Base-by-base conservation (phyloP, 345 rosid genomes). In the Hypericum perforatum region DNA sequence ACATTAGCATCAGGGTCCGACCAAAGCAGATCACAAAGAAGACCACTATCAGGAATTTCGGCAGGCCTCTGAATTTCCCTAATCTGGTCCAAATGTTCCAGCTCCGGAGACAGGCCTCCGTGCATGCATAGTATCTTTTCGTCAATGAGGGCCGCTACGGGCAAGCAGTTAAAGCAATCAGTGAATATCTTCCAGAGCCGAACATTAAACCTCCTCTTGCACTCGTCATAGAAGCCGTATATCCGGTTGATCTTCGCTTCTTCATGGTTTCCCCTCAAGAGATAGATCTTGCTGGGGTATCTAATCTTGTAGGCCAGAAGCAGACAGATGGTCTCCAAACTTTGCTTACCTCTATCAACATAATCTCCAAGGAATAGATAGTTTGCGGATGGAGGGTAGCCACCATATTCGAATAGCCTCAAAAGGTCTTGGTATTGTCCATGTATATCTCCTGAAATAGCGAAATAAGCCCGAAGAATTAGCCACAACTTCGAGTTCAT, bases 201-300 rank as follows among this genome's bases (percentile, higher is more conserved):
- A 45, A 89, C 97, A 58, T 94, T 94, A 59, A 94, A 89, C 62
- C 98, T 69, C 67, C 98, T 74, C 67, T 92, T 92, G 69, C 98
- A 88, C 70, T 92, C 98, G n/a, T 92, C 99, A 6, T 89, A 94
- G 65, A 94, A 94, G 2, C 99, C 99, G 59, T 94, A 94, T 58
- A 94, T 76, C 57, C 95, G 63, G 13, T 94, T 94, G 77, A 94
- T 89, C 80, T 89, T 94, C 2, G 99, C 89, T 49, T 94, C 99
- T 72, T 94, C 99, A 32, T 94, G 99, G 81, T 94, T 94, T 60
- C 97, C 99, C 63, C 99, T 76, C 68, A 94, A 71, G 57, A 89
- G 95, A 59, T 41, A 71, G 22, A 94, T 47, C 72, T 66, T 84
- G 47, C 81, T 61, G 0, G 99, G 97, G 54, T 86, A 78, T 37